Percentiles rank a stretch among this genome's conserved stretches.
Conservation (phyloP, 2,329 filamentous ascomycete species). For the Knoxdaviesia capensis region DNA sequence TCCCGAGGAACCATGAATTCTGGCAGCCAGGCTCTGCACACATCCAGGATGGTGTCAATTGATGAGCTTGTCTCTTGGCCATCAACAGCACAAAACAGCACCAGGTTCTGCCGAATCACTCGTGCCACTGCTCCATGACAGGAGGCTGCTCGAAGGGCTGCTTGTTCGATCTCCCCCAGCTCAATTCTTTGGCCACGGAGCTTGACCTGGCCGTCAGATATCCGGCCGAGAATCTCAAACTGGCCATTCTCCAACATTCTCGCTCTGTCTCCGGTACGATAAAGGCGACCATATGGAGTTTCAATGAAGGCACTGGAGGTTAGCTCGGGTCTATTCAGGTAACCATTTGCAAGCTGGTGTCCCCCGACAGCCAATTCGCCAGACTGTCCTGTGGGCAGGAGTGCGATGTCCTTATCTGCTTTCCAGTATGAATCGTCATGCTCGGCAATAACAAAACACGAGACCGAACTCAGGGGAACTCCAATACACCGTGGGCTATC, state of each 20-base stretch:
- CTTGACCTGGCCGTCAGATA: conserved; percentile 68
- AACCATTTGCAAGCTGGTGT: conserved; percentile 57
- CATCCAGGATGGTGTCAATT: conserved; percentile 26
- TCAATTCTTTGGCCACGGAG: conserved; percentile 68
- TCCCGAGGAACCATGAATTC: conserved; percentile 68
- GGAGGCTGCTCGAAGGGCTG: conserved; percentile 35
- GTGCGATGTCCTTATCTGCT: conserved; percentile 15
- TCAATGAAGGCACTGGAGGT: conserved; percentile 52
- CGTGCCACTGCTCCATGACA: conserved; percentile 47
- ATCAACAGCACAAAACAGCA: conserved; percentile 51
- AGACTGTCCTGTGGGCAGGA: conserved; percentile 44
- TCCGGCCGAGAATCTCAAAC: conserved; percentile 68
- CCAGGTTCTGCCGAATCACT: conserved; percentile 46
- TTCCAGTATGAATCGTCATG: conserved; percentile 9
- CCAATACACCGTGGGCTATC: conserved; percentile 53
- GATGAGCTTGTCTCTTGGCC: conserved; percentile 9
- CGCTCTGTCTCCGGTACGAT: conserved; percentile 73
- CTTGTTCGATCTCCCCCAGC: conserved; percentile 59
- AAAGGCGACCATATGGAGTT: conserved; percentile 48
- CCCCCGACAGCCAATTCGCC: conserved; percentile 74
- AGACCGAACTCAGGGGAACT: conserved; percentile 60
- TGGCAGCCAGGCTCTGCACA: conserved; percentile 58
- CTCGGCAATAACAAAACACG: conserved; percentile 47
- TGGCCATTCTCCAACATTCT: conserved; percentile 44
- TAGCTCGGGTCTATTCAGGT: conserved; percentile 63